phyloP scores from a whole-genome alignment of 176 grass and related monocot genomes.

The Musa acuminata region DNA sequence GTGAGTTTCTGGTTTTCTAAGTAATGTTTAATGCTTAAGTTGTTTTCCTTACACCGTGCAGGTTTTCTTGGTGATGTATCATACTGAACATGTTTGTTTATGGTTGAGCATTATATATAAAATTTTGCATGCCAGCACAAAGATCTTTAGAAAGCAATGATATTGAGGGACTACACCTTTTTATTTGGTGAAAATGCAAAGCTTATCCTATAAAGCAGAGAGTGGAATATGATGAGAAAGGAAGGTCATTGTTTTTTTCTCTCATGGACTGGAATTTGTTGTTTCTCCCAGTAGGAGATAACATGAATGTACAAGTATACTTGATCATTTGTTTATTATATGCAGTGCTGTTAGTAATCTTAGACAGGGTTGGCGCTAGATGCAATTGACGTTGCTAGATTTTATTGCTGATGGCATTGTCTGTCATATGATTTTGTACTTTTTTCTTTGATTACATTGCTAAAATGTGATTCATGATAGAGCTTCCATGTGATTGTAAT shows the following conservation, averaged over 20 bases:
- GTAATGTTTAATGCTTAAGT: not conserved
- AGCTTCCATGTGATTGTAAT: too few relatives aligned
- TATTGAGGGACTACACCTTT: not conserved
- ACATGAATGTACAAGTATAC: too few relatives aligned
- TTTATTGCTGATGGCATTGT: not conserved
- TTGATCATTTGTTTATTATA: not conserved
- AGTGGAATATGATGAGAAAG: not conserved
- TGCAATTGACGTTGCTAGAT: not conserved
- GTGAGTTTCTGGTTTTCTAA: not conserved
- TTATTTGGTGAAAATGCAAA: not conserved
- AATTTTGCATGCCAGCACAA: not conserved
- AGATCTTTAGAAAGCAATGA: not conserved
- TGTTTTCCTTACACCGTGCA: not conserved
- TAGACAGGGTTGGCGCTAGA: not conserved
- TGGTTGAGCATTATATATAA: too few relatives aligned
- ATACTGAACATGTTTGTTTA: too few relatives aligned
- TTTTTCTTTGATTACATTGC: too few relatives aligned
- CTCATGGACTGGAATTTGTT: not conserved
- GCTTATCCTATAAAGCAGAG: not conserved
- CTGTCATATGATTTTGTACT: not conserved
- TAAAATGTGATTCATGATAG: too few relatives aligned
- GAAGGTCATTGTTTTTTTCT: not conserved
- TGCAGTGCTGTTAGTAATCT: not conserved
- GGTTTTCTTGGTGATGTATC: not conserved
- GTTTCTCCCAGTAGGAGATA: too few relatives aligned